Evolutionary conservation across 176 grass and related monocot species (phyloP).

Genomic region (Saccharum spontaneum): DNA sequence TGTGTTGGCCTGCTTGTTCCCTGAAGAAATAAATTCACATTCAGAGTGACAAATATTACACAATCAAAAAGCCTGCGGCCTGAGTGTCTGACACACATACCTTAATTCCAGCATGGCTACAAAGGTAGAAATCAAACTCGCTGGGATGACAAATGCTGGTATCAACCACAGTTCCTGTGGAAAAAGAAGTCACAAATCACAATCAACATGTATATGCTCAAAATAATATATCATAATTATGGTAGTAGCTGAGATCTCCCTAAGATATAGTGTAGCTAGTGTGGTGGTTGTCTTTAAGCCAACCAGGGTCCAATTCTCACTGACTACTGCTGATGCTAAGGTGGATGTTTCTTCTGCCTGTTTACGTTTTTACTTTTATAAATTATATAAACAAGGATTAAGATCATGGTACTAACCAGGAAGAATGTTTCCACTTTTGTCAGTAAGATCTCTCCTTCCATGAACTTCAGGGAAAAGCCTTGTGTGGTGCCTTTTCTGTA

Average conservation of each 20-base stretch:
- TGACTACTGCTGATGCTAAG: background rate
- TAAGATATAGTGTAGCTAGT: background rate
- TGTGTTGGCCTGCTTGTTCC: constrained; percentile 26
- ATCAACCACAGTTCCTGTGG: constrained; percentile 74
- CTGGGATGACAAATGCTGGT: constrained; percentile 68
- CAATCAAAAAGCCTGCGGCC: background rate
- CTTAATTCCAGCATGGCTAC: constrained; percentile 80
- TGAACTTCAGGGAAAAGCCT: constrained; percentile 72
- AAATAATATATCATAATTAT: background rate
- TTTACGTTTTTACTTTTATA: background rate
- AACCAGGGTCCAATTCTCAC: background rate
- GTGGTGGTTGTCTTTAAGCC: background rate
- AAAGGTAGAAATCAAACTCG: constrained; percentile 84
- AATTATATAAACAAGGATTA: background rate
- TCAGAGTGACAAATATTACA: background rate
- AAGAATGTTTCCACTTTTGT: constrained; percentile 71
- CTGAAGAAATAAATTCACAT: background rate
- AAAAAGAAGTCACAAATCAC: background rate
- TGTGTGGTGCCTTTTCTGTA: constrained; percentile 92
- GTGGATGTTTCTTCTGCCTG: background rate
- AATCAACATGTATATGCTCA: background rate
- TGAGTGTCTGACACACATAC: background rate
- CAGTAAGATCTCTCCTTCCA: constrained; percentile 30
- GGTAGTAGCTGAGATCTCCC: background rate
- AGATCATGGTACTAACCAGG: constrained; percentile 48